Evolutionary conservation across 2,329 filamentous ascomycete genomes (phyloP).

Genomic region (Aspergillus flavus): DNA sequence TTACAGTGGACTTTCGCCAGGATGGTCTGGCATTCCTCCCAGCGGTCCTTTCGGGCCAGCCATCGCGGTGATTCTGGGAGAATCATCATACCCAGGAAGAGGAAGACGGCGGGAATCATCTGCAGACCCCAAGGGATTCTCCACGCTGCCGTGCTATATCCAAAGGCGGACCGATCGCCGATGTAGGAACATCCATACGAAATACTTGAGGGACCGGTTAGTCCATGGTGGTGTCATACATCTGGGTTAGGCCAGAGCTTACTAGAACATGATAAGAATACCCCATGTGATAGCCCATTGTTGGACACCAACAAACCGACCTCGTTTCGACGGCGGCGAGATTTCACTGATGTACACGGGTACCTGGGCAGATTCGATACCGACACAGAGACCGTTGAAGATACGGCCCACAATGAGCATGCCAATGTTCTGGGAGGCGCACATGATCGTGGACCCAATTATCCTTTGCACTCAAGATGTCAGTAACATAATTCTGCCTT

Average conservation of each 20-base stretch:
- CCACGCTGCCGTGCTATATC: conserved; percentile 56
- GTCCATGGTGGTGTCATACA: not conserved
- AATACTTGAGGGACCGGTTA: conserved; percentile 45
- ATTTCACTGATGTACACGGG: conserved; percentile 73
- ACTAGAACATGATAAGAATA: conserved; percentile 71
- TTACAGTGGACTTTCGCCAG: conserved; percentile 63
- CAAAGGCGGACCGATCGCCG: conserved; percentile 38
- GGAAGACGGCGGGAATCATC: conserved; percentile 61
- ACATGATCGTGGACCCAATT: conserved; percentile 59
- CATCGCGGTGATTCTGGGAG: conserved; percentile 64
- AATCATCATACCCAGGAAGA: conserved; percentile 57
- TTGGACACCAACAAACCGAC: conserved; percentile 70
- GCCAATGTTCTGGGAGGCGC: conserved; percentile 62
- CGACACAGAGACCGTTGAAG: conserved; percentile 72
- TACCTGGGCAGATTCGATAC: conserved; percentile 71
- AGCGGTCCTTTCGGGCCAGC: conserved; percentile 64
- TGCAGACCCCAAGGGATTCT: conserved; percentile 67
- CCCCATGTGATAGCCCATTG: conserved; percentile 77
- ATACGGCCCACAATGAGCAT: conserved; percentile 72
- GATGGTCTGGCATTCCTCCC: conserved; percentile 55
- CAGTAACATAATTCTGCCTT: conserved; percentile 50
- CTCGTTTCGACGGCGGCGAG: conserved; percentile 57
- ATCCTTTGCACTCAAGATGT: conserved; percentile 51
- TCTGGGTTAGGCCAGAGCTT: conserved; percentile 12
- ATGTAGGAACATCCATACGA: conserved; percentile 64